Percentiles rank a stretch among this genome's conserved stretches.
Conservation (phyloP, 345 rosid genomes). For the Sonneratia alba region DNA sequence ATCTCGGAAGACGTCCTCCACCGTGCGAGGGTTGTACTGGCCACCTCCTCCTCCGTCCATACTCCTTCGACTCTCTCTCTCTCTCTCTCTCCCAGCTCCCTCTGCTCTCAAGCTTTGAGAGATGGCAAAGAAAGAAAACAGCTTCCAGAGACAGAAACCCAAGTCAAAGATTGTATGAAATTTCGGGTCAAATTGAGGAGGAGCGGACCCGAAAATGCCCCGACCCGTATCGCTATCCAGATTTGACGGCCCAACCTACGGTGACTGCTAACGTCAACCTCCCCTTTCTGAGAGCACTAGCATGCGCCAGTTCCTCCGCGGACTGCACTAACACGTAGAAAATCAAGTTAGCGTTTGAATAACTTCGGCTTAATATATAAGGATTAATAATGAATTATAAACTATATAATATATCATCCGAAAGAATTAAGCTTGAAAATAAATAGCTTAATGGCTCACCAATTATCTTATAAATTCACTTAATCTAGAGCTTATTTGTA, state of each 20-base stretch:
- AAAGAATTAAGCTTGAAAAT: too few species aligned
- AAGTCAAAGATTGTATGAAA: background rate
- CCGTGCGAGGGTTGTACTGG: constrained; percentile 51
- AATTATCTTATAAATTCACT: too few species aligned
- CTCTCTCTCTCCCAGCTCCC: background rate
- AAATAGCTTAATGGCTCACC: too few species aligned
- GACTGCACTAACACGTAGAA: too few species aligned
- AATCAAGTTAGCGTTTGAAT: too few species aligned
- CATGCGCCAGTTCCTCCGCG: too few species aligned
- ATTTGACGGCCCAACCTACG: background rate
- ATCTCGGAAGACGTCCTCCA: constrained; percentile 68
- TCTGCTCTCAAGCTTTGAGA: constrained; percentile 6
- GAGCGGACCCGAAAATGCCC: background rate
- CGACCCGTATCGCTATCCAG: background rate
- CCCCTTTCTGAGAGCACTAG: background rate
- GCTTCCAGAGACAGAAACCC: background rate
- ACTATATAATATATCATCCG: too few species aligned
- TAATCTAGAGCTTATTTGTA: too few species aligned
- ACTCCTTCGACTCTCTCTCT: constrained; percentile 10
- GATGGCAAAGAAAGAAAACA: background rate
- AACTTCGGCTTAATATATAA: too few species aligned
- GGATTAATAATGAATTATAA: too few species aligned
- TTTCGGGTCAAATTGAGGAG: background rate
- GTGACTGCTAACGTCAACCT: background rate
- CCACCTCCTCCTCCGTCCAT: constrained; percentile 13